A percentile compares a stretch with the other conserved stretches of the same genome.
These are phyloP conservation scores for Globisporangium polare DNA, from an alignment of 352 stramenopile species.

Conservation along the genomic window DNA sequence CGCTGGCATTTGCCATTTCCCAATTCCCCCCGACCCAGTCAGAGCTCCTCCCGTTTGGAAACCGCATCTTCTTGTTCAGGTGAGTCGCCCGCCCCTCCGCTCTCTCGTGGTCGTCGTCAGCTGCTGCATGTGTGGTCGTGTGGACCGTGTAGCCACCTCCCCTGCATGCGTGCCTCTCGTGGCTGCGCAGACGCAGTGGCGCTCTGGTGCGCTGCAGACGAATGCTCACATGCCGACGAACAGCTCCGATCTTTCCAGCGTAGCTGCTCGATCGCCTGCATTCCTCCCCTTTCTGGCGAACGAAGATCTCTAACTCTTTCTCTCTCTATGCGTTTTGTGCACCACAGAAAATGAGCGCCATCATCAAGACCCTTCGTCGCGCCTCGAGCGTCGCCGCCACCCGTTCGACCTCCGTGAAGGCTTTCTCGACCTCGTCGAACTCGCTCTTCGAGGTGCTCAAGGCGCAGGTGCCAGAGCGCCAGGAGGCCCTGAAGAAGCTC, in stretches of 20 bases:
- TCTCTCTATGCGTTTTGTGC: not conserved
- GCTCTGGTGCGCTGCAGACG: not conserved
- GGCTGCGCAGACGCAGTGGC: not conserved
- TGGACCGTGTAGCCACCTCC: conserved; percentile 1
- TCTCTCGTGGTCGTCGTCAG: not conserved
- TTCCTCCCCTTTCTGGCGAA: too few relatives aligned
- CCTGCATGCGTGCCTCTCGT: not conserved
- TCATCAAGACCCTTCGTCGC: conserved; percentile 65
- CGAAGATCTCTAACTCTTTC: conserved; percentile 8
- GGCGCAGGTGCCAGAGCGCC: conserved; percentile 88
- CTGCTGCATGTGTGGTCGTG: not conserved
- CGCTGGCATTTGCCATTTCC: conserved; percentile 1
- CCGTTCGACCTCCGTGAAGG: conserved; percentile 39
- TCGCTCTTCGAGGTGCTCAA: conserved; percentile 84
- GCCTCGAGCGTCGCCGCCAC: conserved; percentile 35
- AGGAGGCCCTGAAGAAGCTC: conserved; percentile 93
- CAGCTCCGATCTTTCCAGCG: not conserved
- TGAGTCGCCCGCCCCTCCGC: not conserved
- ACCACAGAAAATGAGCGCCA: conserved; percentile 54
- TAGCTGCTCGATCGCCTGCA: not conserved
- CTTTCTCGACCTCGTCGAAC: conserved; percentile 62
- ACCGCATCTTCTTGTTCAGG: conserved; percentile 8
- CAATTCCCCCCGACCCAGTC: conserved; percentile 2
- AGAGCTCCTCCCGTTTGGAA: conserved; percentile 4
- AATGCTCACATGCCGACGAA: not conserved